A percentile compares a stretch with the other conserved stretches of the same genome.
These are phyloP conservation scores for Lichtheimia corymbifera DNA, from an alignment of 371 early-diverging fungal genomes.

Conservation along the genomic window DNA sequence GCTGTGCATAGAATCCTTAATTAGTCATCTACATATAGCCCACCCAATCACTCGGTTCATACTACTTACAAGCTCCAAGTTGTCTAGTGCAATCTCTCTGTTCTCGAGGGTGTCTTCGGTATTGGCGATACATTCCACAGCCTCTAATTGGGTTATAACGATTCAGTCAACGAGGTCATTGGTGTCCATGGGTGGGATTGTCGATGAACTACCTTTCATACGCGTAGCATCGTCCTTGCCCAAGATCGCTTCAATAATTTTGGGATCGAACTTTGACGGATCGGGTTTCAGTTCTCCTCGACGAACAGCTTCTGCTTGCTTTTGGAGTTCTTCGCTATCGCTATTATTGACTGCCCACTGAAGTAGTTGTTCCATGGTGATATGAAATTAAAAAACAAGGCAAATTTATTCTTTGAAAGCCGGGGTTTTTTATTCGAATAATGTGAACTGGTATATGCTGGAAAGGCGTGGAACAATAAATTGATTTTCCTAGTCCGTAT, in stretches of 20 bases:
- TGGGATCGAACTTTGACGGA: slow-evolving; percentile 67
- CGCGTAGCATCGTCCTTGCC: slow-evolving; percentile 89
- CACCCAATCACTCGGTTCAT: too few relatives aligned
- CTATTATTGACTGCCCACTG: slow-evolving; percentile 88
- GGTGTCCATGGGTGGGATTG: too few relatives aligned
- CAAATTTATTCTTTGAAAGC: not conserved
- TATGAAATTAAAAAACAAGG: not conserved
- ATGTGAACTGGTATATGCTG: too few relatives aligned
- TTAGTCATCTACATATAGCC: not conserved
- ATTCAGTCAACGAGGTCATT: too few relatives aligned
- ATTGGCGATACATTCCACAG: slow-evolving; percentile 64
- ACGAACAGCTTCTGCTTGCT: slow-evolving; percentile 66
- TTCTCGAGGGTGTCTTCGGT: slow-evolving; percentile 64
- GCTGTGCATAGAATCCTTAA: slow-evolving; percentile 26
- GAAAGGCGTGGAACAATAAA: too few relatives aligned
- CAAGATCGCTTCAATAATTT: slow-evolving; percentile 85
- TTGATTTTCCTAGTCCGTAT: slow-evolving; percentile 26
- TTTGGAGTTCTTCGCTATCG: slow-evolving; percentile 59
- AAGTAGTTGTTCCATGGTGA: slow-evolving; percentile 72
- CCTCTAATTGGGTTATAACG: slow-evolving; percentile 44
- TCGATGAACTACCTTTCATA: slow-evolving; percentile 67
- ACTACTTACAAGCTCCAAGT: slow-evolving; percentile 89
- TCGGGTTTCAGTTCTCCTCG: slow-evolving; percentile 34
- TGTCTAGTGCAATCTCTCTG: slow-evolving; percentile 82
- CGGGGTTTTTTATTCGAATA: not conserved